Percentiles rank a stretch among this genome's conserved stretches.
Evolutionary conservation across 495 filamentous ascomycete species (phyloP).

Genomic region (Talaromyces wortmannii): DNA sequence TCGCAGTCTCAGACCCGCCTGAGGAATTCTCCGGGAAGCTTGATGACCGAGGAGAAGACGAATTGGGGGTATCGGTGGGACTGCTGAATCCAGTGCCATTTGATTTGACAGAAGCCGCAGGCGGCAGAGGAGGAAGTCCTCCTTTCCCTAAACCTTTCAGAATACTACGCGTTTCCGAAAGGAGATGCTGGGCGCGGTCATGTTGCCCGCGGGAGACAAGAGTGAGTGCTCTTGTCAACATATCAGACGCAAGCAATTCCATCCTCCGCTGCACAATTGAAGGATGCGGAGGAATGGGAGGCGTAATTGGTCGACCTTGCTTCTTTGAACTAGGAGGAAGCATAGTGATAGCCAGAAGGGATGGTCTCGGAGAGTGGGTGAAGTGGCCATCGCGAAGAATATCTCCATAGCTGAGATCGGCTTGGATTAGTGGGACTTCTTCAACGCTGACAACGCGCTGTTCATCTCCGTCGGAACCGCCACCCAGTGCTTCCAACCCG

Average conservation of each 20-base stretch:
- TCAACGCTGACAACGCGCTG: conserved; percentile 80
- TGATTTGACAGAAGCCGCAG: conserved; percentile 24
- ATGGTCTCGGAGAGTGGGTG: conserved; percentile 81
- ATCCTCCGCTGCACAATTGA: conserved; percentile 94
- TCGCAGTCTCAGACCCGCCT: conserved; percentile 38
- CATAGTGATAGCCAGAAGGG: conserved; percentile 96
- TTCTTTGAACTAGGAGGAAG: conserved; percentile 68
- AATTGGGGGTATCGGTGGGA: conserved; percentile 26
- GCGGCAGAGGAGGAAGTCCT: conserved; percentile 85
- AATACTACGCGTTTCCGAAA: conserved; percentile 91
- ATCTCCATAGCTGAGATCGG: conserved; percentile 89
- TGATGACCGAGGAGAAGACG: conserved; percentile 32
- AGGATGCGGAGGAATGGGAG: conserved; percentile 92
- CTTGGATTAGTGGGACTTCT: conserved; percentile 92
- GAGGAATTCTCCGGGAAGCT: conserved; percentile 32
- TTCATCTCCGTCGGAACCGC: conserved; percentile 81
- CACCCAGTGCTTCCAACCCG: conserved; percentile 90
- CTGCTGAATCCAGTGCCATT: conserved; percentile 6
- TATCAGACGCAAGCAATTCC: conserved; percentile 97
- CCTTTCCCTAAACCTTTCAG: conserved; percentile 94
- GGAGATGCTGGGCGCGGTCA: conserved; percentile 83
- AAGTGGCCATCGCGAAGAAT: conserved; percentile 86
- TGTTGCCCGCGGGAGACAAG: conserved; percentile 88
- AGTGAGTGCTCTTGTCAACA: conserved; percentile 89
- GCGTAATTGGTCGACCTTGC: conserved; percentile 55